Base-by-base conservation (phyloP, 2,329 filamentous ascomycete genomes). In the Penicillium sp. region DNA sequence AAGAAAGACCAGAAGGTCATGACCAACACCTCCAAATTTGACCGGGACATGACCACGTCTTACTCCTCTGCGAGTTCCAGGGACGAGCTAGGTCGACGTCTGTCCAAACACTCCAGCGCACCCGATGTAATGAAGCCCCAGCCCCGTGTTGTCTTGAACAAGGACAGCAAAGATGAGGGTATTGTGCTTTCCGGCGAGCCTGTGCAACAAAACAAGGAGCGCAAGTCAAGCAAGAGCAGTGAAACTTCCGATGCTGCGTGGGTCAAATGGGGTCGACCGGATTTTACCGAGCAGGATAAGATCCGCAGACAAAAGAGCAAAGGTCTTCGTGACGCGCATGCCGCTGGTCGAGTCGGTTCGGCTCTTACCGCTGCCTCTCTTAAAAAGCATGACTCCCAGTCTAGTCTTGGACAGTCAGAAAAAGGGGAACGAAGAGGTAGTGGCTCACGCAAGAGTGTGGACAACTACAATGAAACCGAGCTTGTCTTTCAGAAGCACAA, bases 1-100 rank as follows among this genome's bases (percentile, higher is more conserved):
- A 97, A 96, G 73, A 87, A 92, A 65, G 92, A 96, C 68, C 90
- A 93, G 71, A 92, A 90, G 71, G 88, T 88, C 60, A 86, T 88
- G 59, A 83, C 88, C 60, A 88, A 86, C 64, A 85, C 84, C 10
- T 85, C 84, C 51, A 87, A 87, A 54, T 92, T 90, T 28, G 83
- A 88, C 26, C 80, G 80, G 51, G 83, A 86, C 56, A 79, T 83
- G 69, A 80, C 85, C 64, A 84, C 85, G 51, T 87, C 87, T 1
- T 79, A 86, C 59, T 79, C 75, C 61, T 84, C 75, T 68, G 83
- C 74, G 65, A 88, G 78, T 55, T 80, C 80, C 19, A 80, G 82
- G 57, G 86, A 88, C 50, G 77, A 77, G 14, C 69, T 81, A 28
- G 74, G 77, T 43, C 78, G 82, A 49, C 79, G 81, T 21, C 75